Conservation (phyloP, 2,329 filamentous ascomycete genomes). For the Fusarium sp. region DNA sequence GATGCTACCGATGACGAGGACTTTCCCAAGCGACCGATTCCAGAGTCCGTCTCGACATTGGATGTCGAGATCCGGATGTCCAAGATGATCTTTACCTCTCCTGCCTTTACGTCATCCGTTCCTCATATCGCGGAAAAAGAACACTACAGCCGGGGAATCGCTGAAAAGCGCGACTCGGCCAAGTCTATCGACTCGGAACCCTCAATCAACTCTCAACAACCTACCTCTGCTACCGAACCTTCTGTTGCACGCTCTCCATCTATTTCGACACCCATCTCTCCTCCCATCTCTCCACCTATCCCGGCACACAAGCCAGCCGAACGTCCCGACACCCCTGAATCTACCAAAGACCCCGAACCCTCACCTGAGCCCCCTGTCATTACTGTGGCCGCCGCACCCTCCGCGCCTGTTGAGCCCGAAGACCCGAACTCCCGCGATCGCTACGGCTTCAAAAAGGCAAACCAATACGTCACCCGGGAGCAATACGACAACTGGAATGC, state of each 20-base stretch:
- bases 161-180: constrained; percentile 63
- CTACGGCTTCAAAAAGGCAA: constrained; percentile 93
- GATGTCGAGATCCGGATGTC: constrained; percentile 55
- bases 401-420: constrained; percentile 52
- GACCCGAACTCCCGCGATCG: constrained; percentile 74
- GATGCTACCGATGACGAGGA: constrained; percentile 34
- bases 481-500: constrained; percentile 87
- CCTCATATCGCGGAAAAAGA: constrained; percentile 52
- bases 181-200: constrained; percentile 58
- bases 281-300: constrained; percentile 24
- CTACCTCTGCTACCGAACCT: constrained; percentile 22
- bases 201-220: constrained; percentile 43
- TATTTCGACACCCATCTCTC: constrained; percentile 31
- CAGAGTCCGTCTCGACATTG: constrained; percentile 45
- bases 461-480: constrained; percentile 79
- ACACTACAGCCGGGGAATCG: constrained; percentile 42
- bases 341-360: constrained; percentile 16
- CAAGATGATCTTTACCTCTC: constrained; percentile 55
- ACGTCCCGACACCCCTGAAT: constrained; percentile 32
- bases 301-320: constrained; percentile 14
- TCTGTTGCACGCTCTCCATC: constrained; percentile 13
- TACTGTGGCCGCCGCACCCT: constrained; percentile 41
- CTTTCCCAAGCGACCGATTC: constrained; percentile 28
- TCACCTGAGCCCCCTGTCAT: constrained; percentile 40
- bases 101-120: constrained; percentile 55